A percentile compares a stretch with the other conserved stretches of the same genome.
Evolutionary conservation across 2,329 filamentous ascomycete species (phyloP).

Genomic region (Colletotrichum agaves): DNA sequence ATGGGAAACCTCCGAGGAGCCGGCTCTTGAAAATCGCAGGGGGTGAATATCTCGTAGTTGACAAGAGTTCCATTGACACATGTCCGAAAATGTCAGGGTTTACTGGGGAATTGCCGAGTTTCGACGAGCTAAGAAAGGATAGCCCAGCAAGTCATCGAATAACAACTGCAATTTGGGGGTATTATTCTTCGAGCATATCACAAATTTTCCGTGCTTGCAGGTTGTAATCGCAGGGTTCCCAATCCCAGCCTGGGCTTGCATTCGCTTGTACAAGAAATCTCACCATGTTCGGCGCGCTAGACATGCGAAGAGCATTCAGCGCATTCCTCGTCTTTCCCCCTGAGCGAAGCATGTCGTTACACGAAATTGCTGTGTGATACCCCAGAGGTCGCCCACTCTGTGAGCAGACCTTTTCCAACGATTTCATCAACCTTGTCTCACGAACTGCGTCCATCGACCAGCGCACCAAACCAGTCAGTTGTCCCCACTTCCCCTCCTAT

Average conservation of each 20-base stretch:
- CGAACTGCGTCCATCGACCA: background rate
- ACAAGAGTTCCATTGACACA: background rate
- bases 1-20: slow-evolving; percentile 16
- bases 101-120: background rate
- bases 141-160: background rate
- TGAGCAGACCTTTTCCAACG: background rate
- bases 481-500: no score
- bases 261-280: slow-evolving; percentile 9
- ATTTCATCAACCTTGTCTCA: background rate
- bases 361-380: slow-evolving; percentile 9
- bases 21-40: background rate
- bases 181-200: slow-evolving; percentile 1
- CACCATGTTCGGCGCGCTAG: slow-evolving; percentile 8
- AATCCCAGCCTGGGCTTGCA: background rate
- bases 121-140: background rate
- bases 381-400: slow-evolving; percentile 8
- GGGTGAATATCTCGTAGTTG: slow-evolving; percentile 2
- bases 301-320: background rate
- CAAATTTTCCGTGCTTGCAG: background rate
- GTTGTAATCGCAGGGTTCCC: background rate
- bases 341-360: slow-evolving; percentile 10
- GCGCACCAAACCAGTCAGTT: background rate
- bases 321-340: background rate
- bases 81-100: background rate
- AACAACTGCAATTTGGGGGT: background rate